Evolutionary conservation across 441 rosid species (phyloP).

Genomic region (Syzygium malaccense): DNA sequence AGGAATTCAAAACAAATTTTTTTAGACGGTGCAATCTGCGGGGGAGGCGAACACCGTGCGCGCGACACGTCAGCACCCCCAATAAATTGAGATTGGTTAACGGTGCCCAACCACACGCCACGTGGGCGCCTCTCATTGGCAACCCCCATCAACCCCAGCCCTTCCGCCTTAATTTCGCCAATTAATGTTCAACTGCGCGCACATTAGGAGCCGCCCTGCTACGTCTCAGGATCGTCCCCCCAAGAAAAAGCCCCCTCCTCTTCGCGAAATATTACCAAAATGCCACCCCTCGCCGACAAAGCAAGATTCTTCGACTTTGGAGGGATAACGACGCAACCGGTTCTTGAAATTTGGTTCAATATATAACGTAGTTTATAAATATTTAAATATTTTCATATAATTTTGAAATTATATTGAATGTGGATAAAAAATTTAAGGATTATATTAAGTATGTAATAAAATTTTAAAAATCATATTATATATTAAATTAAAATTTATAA

Average conservation of each 20-base stretch:
- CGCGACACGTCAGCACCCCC: not conserved
- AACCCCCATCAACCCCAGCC: not conserved
- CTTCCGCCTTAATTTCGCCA: not conserved
- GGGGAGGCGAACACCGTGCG: rapidly evolving
- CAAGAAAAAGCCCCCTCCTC: not conserved
- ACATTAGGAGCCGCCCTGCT: not conserved
- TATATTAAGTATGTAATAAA: too few relatives aligned
- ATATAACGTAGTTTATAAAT: rapidly evolving
- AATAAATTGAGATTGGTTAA: not conserved
- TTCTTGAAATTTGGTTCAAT: too few relatives aligned
- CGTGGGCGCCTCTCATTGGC: not conserved
- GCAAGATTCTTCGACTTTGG: too few relatives aligned
- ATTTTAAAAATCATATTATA: rapidly evolving
- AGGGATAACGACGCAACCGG: rapidly evolving
- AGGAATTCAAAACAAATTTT: rapidly evolving
- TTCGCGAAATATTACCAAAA: not conserved
- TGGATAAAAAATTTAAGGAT: rapidly evolving
- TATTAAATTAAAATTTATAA: rapidly evolving
- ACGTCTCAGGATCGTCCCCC: not conserved
- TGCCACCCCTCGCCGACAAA: not conserved
- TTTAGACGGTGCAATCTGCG: not conserved
- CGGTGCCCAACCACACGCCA: not conserved
- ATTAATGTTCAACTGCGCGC: not conserved
- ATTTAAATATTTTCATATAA: too few relatives aligned
- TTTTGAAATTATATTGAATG: too few relatives aligned